Percentiles rank a stretch among this genome's conserved stretches.
These are phyloP conservation scores for Hyaloperonospora arabidopsidis DNA, from an alignment of 352 stramenopile species.

Conservation along the genomic window DNA sequence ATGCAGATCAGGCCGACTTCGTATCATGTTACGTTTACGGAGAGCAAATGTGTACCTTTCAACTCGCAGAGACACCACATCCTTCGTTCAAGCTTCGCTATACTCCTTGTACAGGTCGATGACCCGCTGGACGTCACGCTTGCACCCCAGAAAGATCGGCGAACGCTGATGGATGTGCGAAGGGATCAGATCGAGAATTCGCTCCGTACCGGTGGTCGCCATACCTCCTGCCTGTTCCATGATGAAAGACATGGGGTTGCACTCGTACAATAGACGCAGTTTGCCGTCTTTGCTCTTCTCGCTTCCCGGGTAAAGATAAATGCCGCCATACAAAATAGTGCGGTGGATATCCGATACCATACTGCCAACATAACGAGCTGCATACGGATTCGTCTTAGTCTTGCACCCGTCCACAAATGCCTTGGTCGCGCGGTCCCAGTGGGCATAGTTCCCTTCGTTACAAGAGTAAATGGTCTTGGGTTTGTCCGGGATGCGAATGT, in stretches of 20 bases:
- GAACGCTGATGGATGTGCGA: conserved; percentile 95
- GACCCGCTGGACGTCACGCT: conserved; percentile 78
- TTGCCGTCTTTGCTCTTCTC: conserved; percentile 90
- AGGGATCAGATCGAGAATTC: conserved; percentile 91
- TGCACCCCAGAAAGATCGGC: conserved; percentile 95
- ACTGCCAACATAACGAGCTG: conserved; percentile 94
- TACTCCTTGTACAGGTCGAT: conserved; percentile 65
- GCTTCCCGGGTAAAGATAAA: conserved; percentile 97
- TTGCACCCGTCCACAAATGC: conserved; percentile 86
- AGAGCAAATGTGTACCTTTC: too few species aligned
- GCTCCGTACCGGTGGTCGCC: conserved; percentile 89
- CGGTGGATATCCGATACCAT: conserved; percentile 99
- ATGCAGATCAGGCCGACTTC: too few species aligned
- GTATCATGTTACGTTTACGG: too few species aligned
- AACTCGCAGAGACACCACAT: too few species aligned
- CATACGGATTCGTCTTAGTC: conserved; percentile 60
- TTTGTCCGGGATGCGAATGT: conserved; percentile 92
- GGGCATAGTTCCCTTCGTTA: conserved; percentile 96
- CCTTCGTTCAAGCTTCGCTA: conserved; percentile 29
- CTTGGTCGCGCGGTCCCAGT: conserved; percentile 92
- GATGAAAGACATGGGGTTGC: conserved; percentile 99
- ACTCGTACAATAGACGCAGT: conserved; percentile 97
- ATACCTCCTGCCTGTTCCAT: conserved; percentile 96
- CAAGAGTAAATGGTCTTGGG: conserved; percentile 93
- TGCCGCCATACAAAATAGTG: conserved; percentile 96